A percentile compares a stretch with the other conserved stretches of the same genome.
phyloP scores from a whole-genome alignment of 257 asterid species.

The Solanum arcanum region DNA sequence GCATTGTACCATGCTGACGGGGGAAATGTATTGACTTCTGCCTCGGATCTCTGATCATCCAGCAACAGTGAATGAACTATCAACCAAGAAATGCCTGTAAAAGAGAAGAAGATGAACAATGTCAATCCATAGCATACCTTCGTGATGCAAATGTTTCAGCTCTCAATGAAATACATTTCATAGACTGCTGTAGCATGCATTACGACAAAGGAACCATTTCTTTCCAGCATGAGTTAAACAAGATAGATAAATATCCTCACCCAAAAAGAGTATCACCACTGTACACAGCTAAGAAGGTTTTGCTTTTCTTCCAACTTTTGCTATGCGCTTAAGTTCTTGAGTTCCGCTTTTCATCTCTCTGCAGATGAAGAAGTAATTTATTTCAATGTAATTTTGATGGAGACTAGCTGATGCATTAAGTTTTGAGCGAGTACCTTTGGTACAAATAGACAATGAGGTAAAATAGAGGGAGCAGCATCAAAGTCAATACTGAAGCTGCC shows the following conservation, averaged over 20 bases:
- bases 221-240: background rate
- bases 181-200: background rate
- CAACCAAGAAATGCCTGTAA: background rate
- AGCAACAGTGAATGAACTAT: background rate
- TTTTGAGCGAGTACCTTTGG: slow-evolving; percentile 44
- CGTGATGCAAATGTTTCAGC: background rate
- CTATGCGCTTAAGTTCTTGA: slow-evolving; percentile 56
- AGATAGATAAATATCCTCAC: background rate
- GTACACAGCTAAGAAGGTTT: slow-evolving; percentile 50
- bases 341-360: slow-evolving; percentile 53
- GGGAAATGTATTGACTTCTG: background rate
- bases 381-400: background rate
- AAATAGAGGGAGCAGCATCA: slow-evolving; percentile 84
- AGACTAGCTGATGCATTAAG: background rate
- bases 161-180: background rate
- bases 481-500: slow-evolving; percentile 51
- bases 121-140: background rate
- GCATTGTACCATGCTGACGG: background rate
- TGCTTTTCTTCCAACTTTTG: slow-evolving; percentile 48
- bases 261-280: background rate
- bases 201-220: background rate
- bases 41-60: background rate
- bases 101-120: background rate
- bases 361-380: slow-evolving; percentile 11
- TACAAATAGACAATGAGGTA: slow-evolving; percentile 55